Conservation (phyloP, 179 eudicot species). For the Spinacia oleracea region DNA sequence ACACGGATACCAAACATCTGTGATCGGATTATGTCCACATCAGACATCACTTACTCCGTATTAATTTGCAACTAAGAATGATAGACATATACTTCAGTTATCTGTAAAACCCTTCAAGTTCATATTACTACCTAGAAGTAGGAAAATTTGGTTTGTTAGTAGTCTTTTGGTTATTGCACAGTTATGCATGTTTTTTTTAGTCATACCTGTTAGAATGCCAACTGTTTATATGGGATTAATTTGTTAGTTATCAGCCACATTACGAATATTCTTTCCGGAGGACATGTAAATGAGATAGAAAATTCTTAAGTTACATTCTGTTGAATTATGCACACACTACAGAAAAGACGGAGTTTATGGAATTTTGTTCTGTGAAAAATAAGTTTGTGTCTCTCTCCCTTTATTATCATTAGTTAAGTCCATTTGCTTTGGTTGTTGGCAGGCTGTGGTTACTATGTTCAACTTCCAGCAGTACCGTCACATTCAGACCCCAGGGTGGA, state of each 20-base stretch:
- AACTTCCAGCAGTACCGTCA: conserved; percentile 50
- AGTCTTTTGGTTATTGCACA: not conserved
- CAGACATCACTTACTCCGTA: not conserved
- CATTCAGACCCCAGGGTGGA: conserved; percentile 50
- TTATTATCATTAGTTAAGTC: not conserved
- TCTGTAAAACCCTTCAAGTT: not conserved
- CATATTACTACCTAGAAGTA: not conserved
- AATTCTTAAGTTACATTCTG: not conserved
- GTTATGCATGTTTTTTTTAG: not conserved
- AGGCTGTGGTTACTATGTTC: conserved; percentile 44
- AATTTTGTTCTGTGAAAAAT: not conserved
- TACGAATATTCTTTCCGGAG: not conserved
- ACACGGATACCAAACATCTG: not conserved
- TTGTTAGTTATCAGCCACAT: not conserved
- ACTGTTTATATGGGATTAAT: not conserved
- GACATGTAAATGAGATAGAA: not conserved
- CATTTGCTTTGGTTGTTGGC: conserved; percentile 9
- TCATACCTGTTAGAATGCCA: not conserved
- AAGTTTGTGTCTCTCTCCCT: not conserved
- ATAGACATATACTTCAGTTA: too few relatives aligned
- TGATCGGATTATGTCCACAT: not conserved
- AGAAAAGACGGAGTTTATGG: not conserved
- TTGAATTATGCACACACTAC: not conserved
- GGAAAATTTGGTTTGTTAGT: not conserved
- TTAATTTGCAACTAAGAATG: not conserved